These are phyloP conservation scores for Aspergillus cristatus DNA, from an alignment of 495 filamentous ascomycete genomes.

Conservation along the genomic window DNA sequence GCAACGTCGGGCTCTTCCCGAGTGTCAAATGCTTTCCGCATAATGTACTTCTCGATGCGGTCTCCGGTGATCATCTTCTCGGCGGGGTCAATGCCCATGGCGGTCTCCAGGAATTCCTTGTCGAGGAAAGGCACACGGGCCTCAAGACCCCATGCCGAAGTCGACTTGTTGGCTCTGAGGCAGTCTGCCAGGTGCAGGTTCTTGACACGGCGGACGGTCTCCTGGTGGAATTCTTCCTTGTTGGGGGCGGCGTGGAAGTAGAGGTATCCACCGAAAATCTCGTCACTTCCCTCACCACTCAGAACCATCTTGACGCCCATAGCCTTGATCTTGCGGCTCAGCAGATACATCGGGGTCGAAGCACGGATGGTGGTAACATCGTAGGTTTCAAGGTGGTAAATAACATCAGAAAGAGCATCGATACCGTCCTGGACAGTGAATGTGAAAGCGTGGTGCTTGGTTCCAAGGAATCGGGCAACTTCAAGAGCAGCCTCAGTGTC, in stretches of 20 bases:
- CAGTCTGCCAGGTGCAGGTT: slow-evolving; percentile 93
- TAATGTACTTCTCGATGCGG: slow-evolving; percentile 91
- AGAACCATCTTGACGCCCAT: slow-evolving; percentile 99
- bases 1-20: slow-evolving; percentile 65
- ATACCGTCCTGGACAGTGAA: slow-evolving; percentile 96
- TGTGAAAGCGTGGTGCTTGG: slow-evolving; percentile 94
- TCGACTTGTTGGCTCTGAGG: slow-evolving; percentile 96
- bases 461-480: slow-evolving; percentile 91
- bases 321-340: slow-evolving; percentile 96
- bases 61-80: slow-evolving; percentile 94
- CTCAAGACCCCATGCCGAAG: slow-evolving; percentile 96
- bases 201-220: slow-evolving; percentile 87
- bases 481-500: slow-evolving; percentile 82
- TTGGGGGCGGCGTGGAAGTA: slow-evolving; percentile 94
- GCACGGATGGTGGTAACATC: slow-evolving; percentile 98
- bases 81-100: slow-evolving; percentile 85
- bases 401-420: slow-evolving; percentile 91
- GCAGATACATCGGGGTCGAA: slow-evolving; percentile 96
- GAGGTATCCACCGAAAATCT: slow-evolving; percentile 96
- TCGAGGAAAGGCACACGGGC: slow-evolving; percentile 97
- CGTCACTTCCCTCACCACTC: slow-evolving; percentile 90
- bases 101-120: slow-evolving; percentile 83
- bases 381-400: slow-evolving; percentile 94
- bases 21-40: slow-evolving; percentile 95
- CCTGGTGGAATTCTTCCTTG: slow-evolving; percentile 84